Conservation (phyloP, 2,329 filamentous ascomycete species). For the Kalmusia sp. region DNA sequence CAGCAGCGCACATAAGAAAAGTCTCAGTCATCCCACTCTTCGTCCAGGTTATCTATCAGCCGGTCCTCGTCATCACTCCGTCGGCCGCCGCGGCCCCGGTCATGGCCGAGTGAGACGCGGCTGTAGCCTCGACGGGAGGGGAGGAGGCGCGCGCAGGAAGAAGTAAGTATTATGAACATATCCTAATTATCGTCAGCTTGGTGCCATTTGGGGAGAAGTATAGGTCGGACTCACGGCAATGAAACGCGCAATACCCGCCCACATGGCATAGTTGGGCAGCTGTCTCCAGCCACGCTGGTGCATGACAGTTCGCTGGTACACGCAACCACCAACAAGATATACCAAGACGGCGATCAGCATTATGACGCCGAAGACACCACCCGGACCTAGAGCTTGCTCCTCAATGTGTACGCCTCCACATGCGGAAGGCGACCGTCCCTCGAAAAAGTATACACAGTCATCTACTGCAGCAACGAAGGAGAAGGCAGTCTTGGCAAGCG, state of each 20-base stretch:
- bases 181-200: conserved; percentile 42
- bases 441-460: conserved; percentile 95
- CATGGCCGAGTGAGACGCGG: conserved; percentile 62
- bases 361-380: conserved; percentile 87
- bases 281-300: conserved; percentile 96
- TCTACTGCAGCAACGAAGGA: conserved; percentile 90
- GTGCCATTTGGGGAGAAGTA: conserved; percentile 8
- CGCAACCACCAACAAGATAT: conserved; percentile 89
- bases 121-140: conserved; percentile 72
- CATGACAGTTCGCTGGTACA: conserved; percentile 93
- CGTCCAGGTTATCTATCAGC: conserved; percentile 93
- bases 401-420: conserved; percentile 74
- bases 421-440: conserved; percentile 83
- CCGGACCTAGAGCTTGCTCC: conserved; percentile 68
- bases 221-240: conserved; percentile 67
- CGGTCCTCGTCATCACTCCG: conserved; percentile 84
- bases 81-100: conserved; percentile 50
- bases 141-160: conserved; percentile 72
- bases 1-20: neutral
- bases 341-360: conserved; percentile 78
- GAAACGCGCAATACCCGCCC: conserved; percentile 86
- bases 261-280: conserved; percentile 90
- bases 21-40: conserved; percentile 86
- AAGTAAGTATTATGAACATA: conserved; percentile 71
- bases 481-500: conserved; percentile 71